phyloP scores from a whole-genome alignment of 169 alveolate genomes.

The Plasmodium falciparum region DNA sequence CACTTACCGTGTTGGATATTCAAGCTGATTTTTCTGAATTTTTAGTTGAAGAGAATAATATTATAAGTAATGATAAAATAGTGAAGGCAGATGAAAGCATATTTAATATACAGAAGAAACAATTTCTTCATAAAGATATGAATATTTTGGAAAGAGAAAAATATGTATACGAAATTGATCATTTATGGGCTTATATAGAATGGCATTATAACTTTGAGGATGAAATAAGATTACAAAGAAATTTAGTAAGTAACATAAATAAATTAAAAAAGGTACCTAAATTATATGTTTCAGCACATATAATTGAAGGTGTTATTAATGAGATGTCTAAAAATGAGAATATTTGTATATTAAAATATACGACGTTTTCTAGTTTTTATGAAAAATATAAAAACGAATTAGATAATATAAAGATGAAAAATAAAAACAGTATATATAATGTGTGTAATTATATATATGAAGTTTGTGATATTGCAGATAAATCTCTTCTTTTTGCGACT shows the following conservation, averaged over 20 bases:
- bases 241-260: slow-evolving; percentile 35
- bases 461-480: slow-evolving; percentile 76
- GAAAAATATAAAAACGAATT: slow-evolving; percentile 40
- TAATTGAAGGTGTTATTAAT: slow-evolving; percentile 69
- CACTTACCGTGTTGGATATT: slow-evolving; percentile 57
- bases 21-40: slow-evolving; percentile 75
- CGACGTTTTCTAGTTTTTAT: slow-evolving; percentile 53
- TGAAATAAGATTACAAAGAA: slow-evolving; percentile 65
- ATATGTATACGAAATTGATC: slow-evolving; percentile 69
- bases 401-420: slow-evolving; percentile 15
- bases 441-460: slow-evolving; percentile 68
- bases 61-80: slow-evolving; percentile 38
- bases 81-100: slow-evolving; percentile 20
- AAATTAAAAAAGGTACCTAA: slow-evolving; percentile 51
- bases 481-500: slow-evolving; percentile 61
- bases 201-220: slow-evolving; percentile 76
- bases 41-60: slow-evolving; percentile 68
- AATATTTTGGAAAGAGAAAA: slow-evolving; percentile 24
- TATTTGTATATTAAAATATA: slow-evolving; percentile 67
- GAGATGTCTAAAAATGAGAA: slow-evolving; percentile 70
- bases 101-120: slow-evolving; percentile 56
- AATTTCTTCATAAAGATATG: slow-evolving; percentile 29
- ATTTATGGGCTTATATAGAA: slow-evolving; percentile 75
- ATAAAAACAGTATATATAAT: slow-evolving; percentile 42
- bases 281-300: slow-evolving; percentile 71